Evolutionary conservation across 1,284 basidiomycete species (phyloP).

Genomic region (Cryptococcus hybrid): DNA sequence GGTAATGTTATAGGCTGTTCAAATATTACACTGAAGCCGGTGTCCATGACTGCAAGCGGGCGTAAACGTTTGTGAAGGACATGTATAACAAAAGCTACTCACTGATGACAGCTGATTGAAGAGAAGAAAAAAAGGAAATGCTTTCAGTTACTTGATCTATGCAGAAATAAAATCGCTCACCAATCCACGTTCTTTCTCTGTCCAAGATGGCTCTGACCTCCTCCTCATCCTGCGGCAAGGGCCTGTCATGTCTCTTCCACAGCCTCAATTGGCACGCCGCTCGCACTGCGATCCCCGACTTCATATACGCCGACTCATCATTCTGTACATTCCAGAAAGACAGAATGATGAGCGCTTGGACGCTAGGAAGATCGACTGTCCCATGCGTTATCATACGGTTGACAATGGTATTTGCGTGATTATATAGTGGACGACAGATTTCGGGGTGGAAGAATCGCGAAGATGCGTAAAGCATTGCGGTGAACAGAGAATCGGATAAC

Average conservation of each 20-base stretch:
- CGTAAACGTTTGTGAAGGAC: no score
- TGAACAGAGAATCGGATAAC: constrained; percentile 21
- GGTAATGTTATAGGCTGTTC: constrained; percentile 2
- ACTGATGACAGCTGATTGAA: neutral
- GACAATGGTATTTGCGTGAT: constrained; percentile 16
- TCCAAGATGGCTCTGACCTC: constrained; percentile 20
- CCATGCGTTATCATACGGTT: constrained; percentile 10
- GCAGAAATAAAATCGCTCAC: no score
- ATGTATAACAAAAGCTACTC: neutral
- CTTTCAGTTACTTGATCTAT: no score
- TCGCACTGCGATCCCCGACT: constrained; percentile 30
- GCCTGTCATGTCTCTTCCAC: constrained; percentile 16
- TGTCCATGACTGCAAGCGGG: neutral
- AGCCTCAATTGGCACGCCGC: constrained; percentile 29
- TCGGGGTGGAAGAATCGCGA: constrained; percentile 18
- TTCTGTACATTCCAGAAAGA: constrained; percentile 14
- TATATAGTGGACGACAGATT: constrained; percentile 8
- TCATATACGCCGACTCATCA: constrained; percentile 19
- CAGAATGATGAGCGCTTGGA: constrained; percentile 16
- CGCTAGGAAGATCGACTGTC: constrained; percentile 10
- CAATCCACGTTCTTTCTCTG: constrained; percentile 25
- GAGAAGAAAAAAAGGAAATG: neutral
- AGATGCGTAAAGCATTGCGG: constrained; percentile 24
- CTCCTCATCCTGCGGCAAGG: constrained; percentile 21
- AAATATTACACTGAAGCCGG: neutral